Evolutionary conservation across 2,329 filamentous ascomycete species (phyloP), one percentile per base, ranked within the genome.

Genomic region (Magnaporthiopsis poae): DNA sequence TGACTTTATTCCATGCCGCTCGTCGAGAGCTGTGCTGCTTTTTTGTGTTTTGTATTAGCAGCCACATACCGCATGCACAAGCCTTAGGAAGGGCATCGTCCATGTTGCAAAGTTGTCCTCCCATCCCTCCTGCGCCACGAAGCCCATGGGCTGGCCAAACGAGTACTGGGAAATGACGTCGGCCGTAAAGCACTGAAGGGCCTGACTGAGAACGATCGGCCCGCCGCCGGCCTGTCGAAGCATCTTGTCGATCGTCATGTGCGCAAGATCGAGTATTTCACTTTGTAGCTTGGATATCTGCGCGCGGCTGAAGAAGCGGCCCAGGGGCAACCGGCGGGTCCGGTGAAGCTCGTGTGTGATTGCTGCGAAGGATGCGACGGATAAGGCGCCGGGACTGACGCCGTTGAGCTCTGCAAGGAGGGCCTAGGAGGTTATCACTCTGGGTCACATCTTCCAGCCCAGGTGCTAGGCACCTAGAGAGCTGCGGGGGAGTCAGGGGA

Each of bases 31-130:
- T 15, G 29, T 15, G 31, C 33, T 21, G 21, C 9, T 36, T 9
- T 36, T 36, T 9, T 36, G 7, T 36, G 8, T 36, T 4, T 7
- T 46, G 46, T 5, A 56, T 2, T 3, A 8, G 46, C n/a, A 25
- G 31, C 31, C 12, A 36, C 46, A 9, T 56, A 56, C 46, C 71
- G 73, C 73, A 65, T 77, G 76, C 0, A 74, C 72, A 1, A 72
- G 74, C 60, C 71, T 71, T 36, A 75, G 71, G 56, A 77, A 75
- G 0, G 71, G 72, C 62, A 72, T 71, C n/a, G 72, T 71, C 75
- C 74, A 76, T 0, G 73, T 76, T 5, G 75, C 73, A 70, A 75
- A 74, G 65, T 76, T 76, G n/a, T 74, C 73, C 65, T 71, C 71
- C 74, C 73, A 77, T 1, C 69, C 72, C 3, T 73, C 70, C 67